These are phyloP conservation scores for Pezicula rhizophila DNA, from an alignment of 2,329 filamentous ascomycete genomes.

Conservation along the genomic window DNA sequence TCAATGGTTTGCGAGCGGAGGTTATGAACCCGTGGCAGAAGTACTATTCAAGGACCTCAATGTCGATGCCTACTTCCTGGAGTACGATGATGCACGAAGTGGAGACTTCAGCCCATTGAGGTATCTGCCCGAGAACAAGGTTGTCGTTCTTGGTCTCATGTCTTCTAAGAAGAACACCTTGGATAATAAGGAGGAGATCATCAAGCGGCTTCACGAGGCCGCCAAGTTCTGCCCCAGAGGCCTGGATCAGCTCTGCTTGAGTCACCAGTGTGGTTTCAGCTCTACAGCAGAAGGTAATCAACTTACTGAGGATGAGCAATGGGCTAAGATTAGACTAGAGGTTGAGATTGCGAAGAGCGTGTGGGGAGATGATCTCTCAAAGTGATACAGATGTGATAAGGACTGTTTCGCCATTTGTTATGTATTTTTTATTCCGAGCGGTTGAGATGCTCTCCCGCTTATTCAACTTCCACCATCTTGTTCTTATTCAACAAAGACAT, in stretches of 20 bases:
- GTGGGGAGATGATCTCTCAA: not conserved
- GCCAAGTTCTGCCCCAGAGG: conserved; percentile 66
- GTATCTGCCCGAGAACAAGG: conserved; percentile 52
- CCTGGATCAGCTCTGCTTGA: conserved; percentile 59
- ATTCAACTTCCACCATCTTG: too few species aligned
- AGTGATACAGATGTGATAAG: not conserved
- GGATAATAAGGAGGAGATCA: conserved; percentile 58
- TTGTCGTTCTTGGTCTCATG: conserved; percentile 57
- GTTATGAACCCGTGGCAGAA: conserved; percentile 59
- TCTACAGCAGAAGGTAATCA: conserved; percentile 58
- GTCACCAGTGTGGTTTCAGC: conserved; percentile 67
- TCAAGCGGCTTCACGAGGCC: conserved; percentile 48
- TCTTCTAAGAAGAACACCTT: conserved; percentile 55
- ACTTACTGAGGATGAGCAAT: not conserved
- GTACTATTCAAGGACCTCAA: conserved; percentile 58
- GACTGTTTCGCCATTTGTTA: too few species aligned
- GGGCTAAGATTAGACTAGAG: not conserved
- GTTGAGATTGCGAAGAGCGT: conserved; percentile 1
- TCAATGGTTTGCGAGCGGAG: conserved; percentile 58
- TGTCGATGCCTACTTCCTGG: conserved; percentile 61
- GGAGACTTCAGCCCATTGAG: conserved; percentile 60
- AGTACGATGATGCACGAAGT: conserved; percentile 59
- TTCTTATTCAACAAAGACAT: too few species aligned
- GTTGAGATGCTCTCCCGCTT: too few species aligned
- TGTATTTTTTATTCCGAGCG: too few species aligned